Percentiles rank a stretch among this genome's conserved stretches.
phyloP scores from a whole-genome alignment of 1,139 yeast genomes.

The Debaryomyces nepalensis region DNA sequence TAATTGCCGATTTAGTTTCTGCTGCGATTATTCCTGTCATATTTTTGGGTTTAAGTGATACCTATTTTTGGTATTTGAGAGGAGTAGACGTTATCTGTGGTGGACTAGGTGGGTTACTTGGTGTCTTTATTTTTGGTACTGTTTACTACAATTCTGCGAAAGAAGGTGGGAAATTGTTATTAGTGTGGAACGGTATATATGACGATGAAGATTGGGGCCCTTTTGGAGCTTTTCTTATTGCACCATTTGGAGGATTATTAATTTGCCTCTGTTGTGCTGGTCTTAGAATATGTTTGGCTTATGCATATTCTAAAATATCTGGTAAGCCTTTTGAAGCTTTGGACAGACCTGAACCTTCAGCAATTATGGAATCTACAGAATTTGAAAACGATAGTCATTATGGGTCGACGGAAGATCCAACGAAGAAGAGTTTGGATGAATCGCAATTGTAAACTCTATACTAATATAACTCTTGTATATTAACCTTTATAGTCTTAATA shows the following conservation, averaged over 20 bases:
- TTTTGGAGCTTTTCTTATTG: slow-evolving; percentile 91
- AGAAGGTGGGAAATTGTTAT: slow-evolving; percentile 75
- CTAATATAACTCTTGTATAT: not conserved
- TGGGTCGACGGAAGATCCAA: slow-evolving; percentile 20
- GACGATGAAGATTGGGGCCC: slow-evolving; percentile 85
- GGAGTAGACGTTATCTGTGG: slow-evolving; percentile 85
- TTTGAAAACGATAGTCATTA: slow-evolving; percentile 17
- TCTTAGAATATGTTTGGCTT: slow-evolving; percentile 49
- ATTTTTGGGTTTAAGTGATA: slow-evolving; percentile 73
- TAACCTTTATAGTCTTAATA: slow-evolving; percentile 1
- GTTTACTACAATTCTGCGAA: slow-evolving; percentile 71
- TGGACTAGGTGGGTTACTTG: slow-evolving; percentile 79
- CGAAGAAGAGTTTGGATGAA: slow-evolving; percentile 10
- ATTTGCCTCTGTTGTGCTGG: slow-evolving; percentile 59
- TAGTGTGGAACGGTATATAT: slow-evolving; percentile 81
- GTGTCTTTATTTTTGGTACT: slow-evolving; percentile 82
- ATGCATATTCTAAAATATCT: slow-evolving; percentile 39
- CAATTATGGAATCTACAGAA: slow-evolving; percentile 18
- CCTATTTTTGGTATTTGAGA: slow-evolving; percentile 65
- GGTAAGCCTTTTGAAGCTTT: slow-evolving; percentile 60
- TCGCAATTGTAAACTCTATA: not conserved
- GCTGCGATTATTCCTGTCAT: slow-evolving; percentile 87
- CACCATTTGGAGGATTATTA: slow-evolving; percentile 80
- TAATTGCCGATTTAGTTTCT: slow-evolving; percentile 89
- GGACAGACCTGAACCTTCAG: slow-evolving; percentile 46